Percentiles rank a stretch among this genome's conserved stretches.
phyloP scores from a whole-genome alignment of 2,329 filamentous ascomycete genomes.

The Colletotrichum eremochloae region DNA sequence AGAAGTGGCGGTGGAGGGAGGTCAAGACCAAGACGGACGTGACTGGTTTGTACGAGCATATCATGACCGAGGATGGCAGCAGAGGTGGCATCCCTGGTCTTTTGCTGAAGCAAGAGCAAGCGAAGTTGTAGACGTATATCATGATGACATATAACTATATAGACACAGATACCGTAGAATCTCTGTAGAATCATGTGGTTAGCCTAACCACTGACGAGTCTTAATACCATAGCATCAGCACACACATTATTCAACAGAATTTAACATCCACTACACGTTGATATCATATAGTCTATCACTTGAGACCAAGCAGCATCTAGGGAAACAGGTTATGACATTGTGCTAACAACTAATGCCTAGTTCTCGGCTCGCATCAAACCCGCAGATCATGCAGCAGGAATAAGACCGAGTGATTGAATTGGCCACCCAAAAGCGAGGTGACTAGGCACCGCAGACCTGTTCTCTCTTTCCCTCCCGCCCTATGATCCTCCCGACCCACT shows the following conservation, averaged over 20 bases:
- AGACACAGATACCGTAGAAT: background rate
- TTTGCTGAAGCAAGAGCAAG: slow-evolving; percentile 60
- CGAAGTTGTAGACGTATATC: slow-evolving; percentile 25
- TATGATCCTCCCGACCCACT: slow-evolving; percentile 22
- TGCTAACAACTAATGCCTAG: slow-evolving; percentile 3
- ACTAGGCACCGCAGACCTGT: slow-evolving; percentile 1
- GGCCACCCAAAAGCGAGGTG: background rate
- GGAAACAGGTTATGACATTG: slow-evolving; percentile 27
- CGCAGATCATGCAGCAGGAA: slow-evolving; percentile 10
- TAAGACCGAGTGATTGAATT: slow-evolving; percentile 30
- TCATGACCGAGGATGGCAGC: slow-evolving; percentile 67
- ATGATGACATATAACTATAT: background rate
- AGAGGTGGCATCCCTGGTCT: slow-evolving; percentile 63
- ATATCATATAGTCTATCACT: background rate
- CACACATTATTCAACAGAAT: background rate
- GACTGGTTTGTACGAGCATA: slow-evolving; percentile 52
- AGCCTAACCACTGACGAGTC: background rate
- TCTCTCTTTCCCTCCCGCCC: background rate
- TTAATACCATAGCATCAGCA: background rate
- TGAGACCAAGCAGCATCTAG: background rate
- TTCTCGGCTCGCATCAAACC: slow-evolving; percentile 24
- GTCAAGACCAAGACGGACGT: slow-evolving; percentile 56
- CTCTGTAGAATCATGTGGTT: background rate
- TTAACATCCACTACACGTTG: background rate
- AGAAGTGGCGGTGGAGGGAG: slow-evolving; percentile 75